Conservation (phyloP, 1,284 basidiomycete species). For the Trichosporon asahii region DNA sequence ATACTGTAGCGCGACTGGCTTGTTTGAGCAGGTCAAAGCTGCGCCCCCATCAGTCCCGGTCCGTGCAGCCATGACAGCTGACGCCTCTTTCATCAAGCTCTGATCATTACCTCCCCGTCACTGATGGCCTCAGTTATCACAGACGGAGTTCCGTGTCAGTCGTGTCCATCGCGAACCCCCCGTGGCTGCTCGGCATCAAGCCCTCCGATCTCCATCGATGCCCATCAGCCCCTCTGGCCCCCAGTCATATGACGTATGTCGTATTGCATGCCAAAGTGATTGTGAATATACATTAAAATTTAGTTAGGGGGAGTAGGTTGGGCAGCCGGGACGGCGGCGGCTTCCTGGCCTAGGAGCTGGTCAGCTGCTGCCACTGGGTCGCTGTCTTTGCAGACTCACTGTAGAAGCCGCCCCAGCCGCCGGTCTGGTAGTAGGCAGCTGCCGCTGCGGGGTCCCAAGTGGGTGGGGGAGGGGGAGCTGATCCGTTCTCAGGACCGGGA, state of each 20-base stretch:
- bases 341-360: conserved; percentile 11
- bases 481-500: conserved; percentile 11
- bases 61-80: neutral
- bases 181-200: too few species aligned
- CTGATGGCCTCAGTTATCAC: neutral
- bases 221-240: neutral
- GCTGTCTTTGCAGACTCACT: conserved; percentile 27
- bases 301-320: conserved; percentile 4
- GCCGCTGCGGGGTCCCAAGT: conserved; percentile 43
- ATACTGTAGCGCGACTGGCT: neutral
- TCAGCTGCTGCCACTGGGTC: neutral
- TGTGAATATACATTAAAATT: neutral
- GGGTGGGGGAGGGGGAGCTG: conserved; percentile 9
- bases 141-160: neutral
- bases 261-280: conserved; percentile 6
- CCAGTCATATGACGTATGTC: neutral
- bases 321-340: neutral
- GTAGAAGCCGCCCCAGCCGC: conserved; percentile 47
- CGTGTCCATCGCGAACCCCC: too few species aligned
- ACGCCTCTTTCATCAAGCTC: neutral
- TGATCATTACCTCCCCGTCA: neutral
- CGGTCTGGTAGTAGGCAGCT: conserved; percentile 40
- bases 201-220: neutral
- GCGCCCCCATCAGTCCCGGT: neutral
- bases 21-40: neutral